Conservation (phyloP, 352 stramenopile genomes). For the Phytophthora agathidicida region DNA sequence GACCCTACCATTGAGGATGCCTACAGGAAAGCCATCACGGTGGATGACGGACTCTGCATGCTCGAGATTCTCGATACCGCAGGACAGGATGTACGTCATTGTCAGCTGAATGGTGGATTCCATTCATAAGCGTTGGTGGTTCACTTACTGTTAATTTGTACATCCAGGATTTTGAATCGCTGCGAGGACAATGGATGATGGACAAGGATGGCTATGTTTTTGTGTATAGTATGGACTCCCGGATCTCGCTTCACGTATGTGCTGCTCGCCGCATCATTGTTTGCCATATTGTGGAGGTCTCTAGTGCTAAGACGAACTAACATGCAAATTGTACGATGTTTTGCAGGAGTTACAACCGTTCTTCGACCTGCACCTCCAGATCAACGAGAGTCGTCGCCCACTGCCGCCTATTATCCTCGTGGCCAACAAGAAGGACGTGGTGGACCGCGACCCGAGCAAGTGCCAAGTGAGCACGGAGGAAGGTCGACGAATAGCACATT, state of each 20-base stretch:
- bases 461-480: constrained; percentile 88
- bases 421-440: constrained; percentile 90
- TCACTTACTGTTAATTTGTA: constrained; percentile 1
- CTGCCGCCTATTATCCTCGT: constrained; percentile 88
- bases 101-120: not conserved
- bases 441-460: constrained; percentile 80
- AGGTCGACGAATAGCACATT: constrained; percentile 81
- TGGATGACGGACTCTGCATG: constrained; percentile 87
- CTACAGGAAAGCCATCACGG: constrained; percentile 88
- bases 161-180: constrained; percentile 83
- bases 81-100: constrained; percentile 81
- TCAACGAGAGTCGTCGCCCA: constrained; percentile 83
- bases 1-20: constrained; percentile 93
- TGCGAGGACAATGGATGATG: constrained; percentile 92
- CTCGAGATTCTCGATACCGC: constrained; percentile 92
- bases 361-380: constrained; percentile 88
- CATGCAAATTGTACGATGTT: not conserved
- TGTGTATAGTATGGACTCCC: constrained; percentile 92
- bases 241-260: constrained; percentile 83
- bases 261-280: not conserved
- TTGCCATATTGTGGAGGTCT: not conserved
- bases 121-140: not conserved
- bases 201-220: constrained; percentile 92
- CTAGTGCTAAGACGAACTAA: constrained; percentile 1
- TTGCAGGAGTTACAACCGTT: constrained; percentile 86